Evolutionary conservation across 2,329 filamentous ascomycete genomes (phyloP), one percentile per base, ranked within the genome.

Genomic region (Xylariaceae sp.): DNA sequence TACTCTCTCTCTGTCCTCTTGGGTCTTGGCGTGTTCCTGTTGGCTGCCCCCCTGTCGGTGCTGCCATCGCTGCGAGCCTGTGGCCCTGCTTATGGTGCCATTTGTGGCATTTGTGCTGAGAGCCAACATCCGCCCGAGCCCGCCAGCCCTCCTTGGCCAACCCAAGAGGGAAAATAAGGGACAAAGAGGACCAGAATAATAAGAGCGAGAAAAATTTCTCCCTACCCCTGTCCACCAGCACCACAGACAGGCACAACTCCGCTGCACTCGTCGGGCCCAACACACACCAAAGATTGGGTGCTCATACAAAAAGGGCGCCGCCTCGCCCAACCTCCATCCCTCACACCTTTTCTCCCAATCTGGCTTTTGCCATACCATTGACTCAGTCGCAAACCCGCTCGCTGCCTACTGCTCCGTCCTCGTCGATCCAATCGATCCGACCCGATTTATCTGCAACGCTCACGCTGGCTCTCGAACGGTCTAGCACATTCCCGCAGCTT

Each of bases 401-500:
- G 35, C 33, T 49, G 35, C 36, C 17, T 31, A 52, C 47, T 49
- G 56, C 47, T 17, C 40, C 45, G 39, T 42, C 47, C 42, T 18
- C 30, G 17, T 45, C 45, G 39, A 48, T 30, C 18, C 33, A 19
- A 43, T 52, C 51, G 54, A 54, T 52, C 44, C 52, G 54, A 51
- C 30, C 17, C 33, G 15, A 36, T 36, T 14, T 36, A 14, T 15
- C 12, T 14, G 18, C 19, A 18, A 31, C 38, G 6, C 18, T n/a
- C 39, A 46, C 15, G 44, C 67, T 71, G 68, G 70, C 67, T 61
- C 47, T 44, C 52, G 65, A 67, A 63, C 54, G 47, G 62, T 71
- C 71, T 68, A 69, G 70, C 59, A 47, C 33, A 38, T 70, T 70
- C 69, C 58, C 68, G 62, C 66, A 65, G 42, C 40, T 57, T 60